Evolutionary conservation across 768 basidiomycete species (phyloP), one percentile per base, ranked within the genome.

Genomic region (Naganishia randhawae): DNA sequence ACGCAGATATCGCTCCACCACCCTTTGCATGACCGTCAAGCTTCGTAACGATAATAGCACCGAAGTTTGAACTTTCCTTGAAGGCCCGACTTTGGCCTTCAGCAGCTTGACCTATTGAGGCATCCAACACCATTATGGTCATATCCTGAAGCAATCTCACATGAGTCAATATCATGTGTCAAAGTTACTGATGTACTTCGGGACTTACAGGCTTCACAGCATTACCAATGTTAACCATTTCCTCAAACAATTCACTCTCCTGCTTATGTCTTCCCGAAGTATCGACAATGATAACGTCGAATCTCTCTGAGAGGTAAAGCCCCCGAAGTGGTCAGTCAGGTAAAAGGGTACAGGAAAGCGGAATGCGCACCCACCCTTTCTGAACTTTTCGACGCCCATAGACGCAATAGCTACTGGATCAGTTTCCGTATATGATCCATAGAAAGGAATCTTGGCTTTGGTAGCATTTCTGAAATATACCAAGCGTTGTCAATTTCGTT

Each of bases 21-120:
- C 96, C 96, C 78, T 96, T 98, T 0, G 96, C 96, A 75, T 99
- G 96, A 4, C 96, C 96, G 74, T 99, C 96, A 88, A 99, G 92
- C 82, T 99, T 99, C 13, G 96, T 99, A 17, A 99, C 96, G 69
- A 99, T 96, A 72, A 99, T 99, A 1, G 95, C 96, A 67, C 95
- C 96, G 77, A 99, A 99, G 77, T 96, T 87, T 25, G 93, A 91
- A 69, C 89, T 92, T 71, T 98, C 95, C 81, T 99, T 99, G 85
- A 99, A 99, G 1, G 96, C 96, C 48, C 87, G 86, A 78, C 89
- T 90, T 76, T 99, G 96, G 6, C 91, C 89, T 77, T 99, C 96
- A 16, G 96, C 96, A 10, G 96, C 94, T 84, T 99, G 96, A 76
- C 95, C 92, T 75, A 99, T 99, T 74, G 95, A 97, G 3, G 96